phyloP scores from a whole-genome alignment of 2,329 filamentous ascomycete genomes.

The Aspergillus clavatus region DNA sequence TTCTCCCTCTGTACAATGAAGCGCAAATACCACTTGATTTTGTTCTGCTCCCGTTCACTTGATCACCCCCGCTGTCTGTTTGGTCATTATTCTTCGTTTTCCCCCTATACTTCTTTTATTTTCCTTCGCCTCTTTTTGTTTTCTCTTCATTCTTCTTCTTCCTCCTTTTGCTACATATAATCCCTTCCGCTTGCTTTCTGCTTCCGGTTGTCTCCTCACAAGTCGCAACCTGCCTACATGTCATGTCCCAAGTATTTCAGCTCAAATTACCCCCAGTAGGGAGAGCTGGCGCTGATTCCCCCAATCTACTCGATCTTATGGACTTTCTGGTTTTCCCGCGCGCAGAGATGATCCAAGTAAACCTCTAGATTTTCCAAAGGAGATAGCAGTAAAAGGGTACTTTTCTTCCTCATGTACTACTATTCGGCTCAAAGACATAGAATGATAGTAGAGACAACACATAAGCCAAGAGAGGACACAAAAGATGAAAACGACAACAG shows the following conservation, averaged over 20 bases:
- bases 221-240: not conserved
- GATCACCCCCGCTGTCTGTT: not conserved
- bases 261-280: conserved; percentile 6
- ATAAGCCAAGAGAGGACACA: conserved; percentile 24
- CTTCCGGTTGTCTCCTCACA: not conserved
- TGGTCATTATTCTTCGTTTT: conserved; percentile 9
- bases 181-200: not conserved
- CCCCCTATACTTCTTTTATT: conserved; percentile 10
- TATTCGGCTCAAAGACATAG: conserved; percentile 27
- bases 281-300: conserved; percentile 14
- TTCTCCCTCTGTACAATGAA: conserved; percentile 37
- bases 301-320: conserved; percentile 1
- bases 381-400: not conserved
- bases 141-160: conserved; percentile 11
- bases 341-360: no score
- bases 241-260: not conserved
- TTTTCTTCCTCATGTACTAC: conserved; percentile 31
- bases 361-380: not conserved
- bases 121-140: conserved; percentile 12
- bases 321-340: conserved; percentile 1
- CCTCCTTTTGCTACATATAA: conserved; percentile 5
- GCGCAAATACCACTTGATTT: conserved; percentile 37
- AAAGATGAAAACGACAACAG: conserved; percentile 31
- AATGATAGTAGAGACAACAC: conserved; percentile 24
- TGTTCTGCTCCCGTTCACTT: conserved; percentile 22